A percentile compares a stretch with the other conserved stretches of the same genome.
Conservation (phyloP, 768 basidiomycete species). For the Candolleomyces aberdarensis region DNA sequence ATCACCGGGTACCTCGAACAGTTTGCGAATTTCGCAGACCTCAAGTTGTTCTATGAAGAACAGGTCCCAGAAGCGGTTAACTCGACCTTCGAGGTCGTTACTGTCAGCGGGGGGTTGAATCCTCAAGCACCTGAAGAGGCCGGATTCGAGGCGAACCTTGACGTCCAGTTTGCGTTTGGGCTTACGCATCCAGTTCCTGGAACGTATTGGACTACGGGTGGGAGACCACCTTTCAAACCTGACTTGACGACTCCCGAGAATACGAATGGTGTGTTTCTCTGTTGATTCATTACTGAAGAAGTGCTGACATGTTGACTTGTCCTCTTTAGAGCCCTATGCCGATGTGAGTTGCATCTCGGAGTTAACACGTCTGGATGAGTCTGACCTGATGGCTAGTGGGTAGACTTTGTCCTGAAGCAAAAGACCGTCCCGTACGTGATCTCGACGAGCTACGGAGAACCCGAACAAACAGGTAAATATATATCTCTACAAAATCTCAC, state of each 20-base stretch:
- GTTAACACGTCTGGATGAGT: neutral
- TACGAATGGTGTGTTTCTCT: constrained; percentile 30
- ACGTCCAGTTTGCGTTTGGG: constrained; percentile 67
- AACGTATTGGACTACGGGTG: constrained; percentile 62
- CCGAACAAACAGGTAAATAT: constrained; percentile 62
- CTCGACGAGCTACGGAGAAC: constrained; percentile 71
- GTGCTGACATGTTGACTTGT: neutral
- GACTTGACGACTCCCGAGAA: constrained; percentile 37
- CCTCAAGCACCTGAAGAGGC: constrained; percentile 51
- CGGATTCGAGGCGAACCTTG: constrained; percentile 64
- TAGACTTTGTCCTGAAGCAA: constrained; percentile 53
- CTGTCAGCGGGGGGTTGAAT: constrained; percentile 60
- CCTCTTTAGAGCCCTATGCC: constrained; percentile 15
- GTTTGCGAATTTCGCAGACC: constrained; percentile 51
- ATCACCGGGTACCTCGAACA: constrained; percentile 53
- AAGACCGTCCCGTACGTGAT: constrained; percentile 53
- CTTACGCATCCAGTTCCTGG: constrained; percentile 56
- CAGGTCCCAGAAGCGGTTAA: constrained; percentile 46
- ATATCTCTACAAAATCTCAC: neutral
- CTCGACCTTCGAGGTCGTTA: constrained; percentile 49
- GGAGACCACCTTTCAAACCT: constrained; percentile 55
- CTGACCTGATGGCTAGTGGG: constrained; percentile 35
- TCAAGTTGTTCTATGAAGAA: constrained; percentile 47
- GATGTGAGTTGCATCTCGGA: constrained; percentile 10
- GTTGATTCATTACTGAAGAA: neutral